Evolutionary conservation across 495 filamentous ascomycete genomes (phyloP).

Genomic region (Penicillium alfredii): DNA sequence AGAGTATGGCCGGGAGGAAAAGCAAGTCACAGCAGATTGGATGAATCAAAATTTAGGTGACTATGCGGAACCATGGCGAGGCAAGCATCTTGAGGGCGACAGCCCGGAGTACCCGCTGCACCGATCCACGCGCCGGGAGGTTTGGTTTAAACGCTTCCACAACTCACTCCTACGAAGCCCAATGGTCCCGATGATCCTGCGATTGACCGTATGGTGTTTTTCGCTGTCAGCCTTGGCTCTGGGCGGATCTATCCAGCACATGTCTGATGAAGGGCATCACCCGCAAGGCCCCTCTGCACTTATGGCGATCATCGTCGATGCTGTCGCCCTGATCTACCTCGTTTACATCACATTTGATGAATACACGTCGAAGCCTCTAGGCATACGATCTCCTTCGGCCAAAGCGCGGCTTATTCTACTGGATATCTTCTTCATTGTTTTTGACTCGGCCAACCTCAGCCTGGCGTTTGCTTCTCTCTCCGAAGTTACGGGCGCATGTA

Average conservation of each 20-base stretch:
- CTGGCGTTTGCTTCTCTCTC: slow-evolving; percentile 80
- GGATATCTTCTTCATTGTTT: slow-evolving; percentile 93
- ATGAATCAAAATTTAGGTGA: slow-evolving; percentile 50
- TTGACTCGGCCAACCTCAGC: slow-evolving; percentile 85
- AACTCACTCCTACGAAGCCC: slow-evolving; percentile 66
- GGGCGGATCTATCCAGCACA: slow-evolving; percentile 64
- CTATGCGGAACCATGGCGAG: slow-evolving; percentile 54
- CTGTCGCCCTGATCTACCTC: slow-evolving; percentile 81
- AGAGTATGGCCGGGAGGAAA: slow-evolving; percentile 40
- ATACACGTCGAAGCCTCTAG: slow-evolving; percentile 88
- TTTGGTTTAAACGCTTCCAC: slow-evolving; percentile 52
- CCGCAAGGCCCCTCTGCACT: slow-evolving; percentile 66
- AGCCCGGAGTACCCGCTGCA: slow-evolving; percentile 46
- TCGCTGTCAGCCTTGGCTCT: slow-evolving; percentile 77
- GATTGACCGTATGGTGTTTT: slow-evolving; percentile 75
- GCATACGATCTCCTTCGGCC: slow-evolving; percentile 70
- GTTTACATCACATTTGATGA: slow-evolving; percentile 95
- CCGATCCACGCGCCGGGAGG: slow-evolving; percentile 37
- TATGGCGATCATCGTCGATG: slow-evolving; percentile 88
- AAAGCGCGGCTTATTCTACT: slow-evolving; percentile 85
- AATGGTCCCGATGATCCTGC: slow-evolving; percentile 77
- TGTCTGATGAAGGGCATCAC: slow-evolving; percentile 41
- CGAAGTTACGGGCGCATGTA: slow-evolving; percentile 62
- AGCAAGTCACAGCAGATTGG: slow-evolving; percentile 53
- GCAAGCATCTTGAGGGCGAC: slow-evolving; percentile 26